Percentiles rank a stretch among this genome's conserved stretches.
Conservation (phyloP, 1,284 basidiomycete species). For the Cystobasidium sp. region DNA sequence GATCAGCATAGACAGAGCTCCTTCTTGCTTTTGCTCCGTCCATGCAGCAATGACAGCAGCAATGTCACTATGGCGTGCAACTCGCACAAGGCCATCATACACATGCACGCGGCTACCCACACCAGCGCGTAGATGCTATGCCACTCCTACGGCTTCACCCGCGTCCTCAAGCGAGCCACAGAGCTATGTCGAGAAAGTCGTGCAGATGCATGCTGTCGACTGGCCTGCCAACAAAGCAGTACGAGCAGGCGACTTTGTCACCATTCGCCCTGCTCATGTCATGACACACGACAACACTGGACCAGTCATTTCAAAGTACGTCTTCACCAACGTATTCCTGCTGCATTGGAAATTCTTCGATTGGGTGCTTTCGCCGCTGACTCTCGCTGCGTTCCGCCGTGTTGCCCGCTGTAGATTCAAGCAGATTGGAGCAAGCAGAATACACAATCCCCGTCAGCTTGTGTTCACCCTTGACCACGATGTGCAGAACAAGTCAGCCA, state of each 20-base stretch:
- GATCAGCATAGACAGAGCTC: background rate
- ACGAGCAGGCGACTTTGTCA: conserved; percentile 96
- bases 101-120: background rate
- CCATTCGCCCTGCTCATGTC: conserved; percentile 96
- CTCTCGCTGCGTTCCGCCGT: conserved; percentile 10
- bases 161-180: conserved; percentile 59
- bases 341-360: conserved; percentile 22
- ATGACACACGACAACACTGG: conserved; percentile 91
- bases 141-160: conserved; percentile 28
- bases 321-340: background rate
- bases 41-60: background rate
- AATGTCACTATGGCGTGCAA: conserved; percentile 7
- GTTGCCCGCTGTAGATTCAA: conserved; percentile 71
- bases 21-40: background rate
- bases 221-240: conserved; percentile 71
- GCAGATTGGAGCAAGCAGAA: conserved; percentile 86
- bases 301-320: conserved; percentile 92
- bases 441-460: conserved; percentile 80
- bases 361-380: conserved; percentile 37
- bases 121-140: conserved; percentile 16
- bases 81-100: background rate
- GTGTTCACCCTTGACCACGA: conserved; percentile 99
- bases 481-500: conserved; percentile 93
- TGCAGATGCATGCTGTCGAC: conserved; percentile 93
- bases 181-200: conserved; percentile 95